Base-by-base conservation (phyloP, 345 rosid genomes). In the Hypericum androsaemum region DNA sequence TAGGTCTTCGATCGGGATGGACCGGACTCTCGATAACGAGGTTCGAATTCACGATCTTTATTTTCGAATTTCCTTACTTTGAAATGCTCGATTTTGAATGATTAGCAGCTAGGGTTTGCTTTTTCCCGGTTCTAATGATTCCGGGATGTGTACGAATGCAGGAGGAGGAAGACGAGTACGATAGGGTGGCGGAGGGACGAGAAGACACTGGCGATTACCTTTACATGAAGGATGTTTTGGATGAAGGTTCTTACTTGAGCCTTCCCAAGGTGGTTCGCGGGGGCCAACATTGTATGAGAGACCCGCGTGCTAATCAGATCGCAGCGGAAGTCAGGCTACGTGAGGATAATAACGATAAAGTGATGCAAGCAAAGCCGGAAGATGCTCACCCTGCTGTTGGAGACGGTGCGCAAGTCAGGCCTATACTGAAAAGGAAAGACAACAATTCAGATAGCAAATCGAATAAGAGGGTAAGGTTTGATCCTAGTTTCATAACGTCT, bases 11-110 rank as follows among this genome's bases (percentile, higher is more conserved):
- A 80, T 86, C 37, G 90, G 95, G 48, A 51, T 67, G 62, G 95
- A 86, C 63, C 56, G 72, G 50, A 75, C 90, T 60, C 90, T 86
- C 48, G 95, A 83, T 48, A 50, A 68, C 48, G 95, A 86, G 86
- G 95, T 80, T 60, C 13, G 5, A 22, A 22, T 22, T 22, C 32
- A 22, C 1, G 32, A 22, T 22, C 10, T 14, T 7, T 40, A 32
- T 15, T 15, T 54, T 7, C 12, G 13, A 47, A 47, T 7, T 9
- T 12, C 11, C 6, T 6, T 11, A 32, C 2, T 11, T 39, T 1
- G n/a, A n/a, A n/a, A n/a, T n/a, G n/a, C n/a, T n/a, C n/a, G n/a
- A n/a, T n/a, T n/a, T n/a, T n/a, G n/a, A n/a, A n/a, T n/a, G n/a
- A n/a, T n/a, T n/a, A n/a, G n/a, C n/a, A n/a, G n/a, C n/a, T n/a